Base-by-base conservation (phyloP, 2,329 filamentous ascomycete genomes). In the Colletotrichum camelliae region DNA sequence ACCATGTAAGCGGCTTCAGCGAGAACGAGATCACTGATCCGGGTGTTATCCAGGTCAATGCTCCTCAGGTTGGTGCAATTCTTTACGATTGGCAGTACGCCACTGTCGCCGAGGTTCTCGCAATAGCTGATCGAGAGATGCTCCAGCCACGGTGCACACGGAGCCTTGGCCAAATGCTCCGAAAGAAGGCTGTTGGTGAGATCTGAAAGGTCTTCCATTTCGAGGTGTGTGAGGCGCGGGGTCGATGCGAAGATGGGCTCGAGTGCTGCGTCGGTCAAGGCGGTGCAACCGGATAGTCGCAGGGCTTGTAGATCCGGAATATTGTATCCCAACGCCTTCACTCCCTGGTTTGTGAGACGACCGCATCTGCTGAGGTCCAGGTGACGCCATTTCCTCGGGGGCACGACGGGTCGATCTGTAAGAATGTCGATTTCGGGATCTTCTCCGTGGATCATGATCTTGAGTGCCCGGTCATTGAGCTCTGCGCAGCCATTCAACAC, bases 91-190 rank as follows among this genome's bases (percentile, higher is more conserved):
- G 94, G 94, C 1, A 98, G 88, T 91, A 98, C 94, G 72, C 96
- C 96, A 0, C 88, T 86, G 81, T 98, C 97, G 29, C 95, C 93
- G 3, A 99, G 85, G 71, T 91, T 92, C 83, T 98, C 96, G 83
- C 97, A 99, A 83, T 96, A 98, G 80, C 95, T 96, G 79, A 98
- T 90, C 70, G 95, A 96, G 7, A 98, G 89, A 81, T 98, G 96
- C 78, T 94, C 90, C 8, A 99, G 88, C 27, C 86, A 88, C 1
- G 89, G 84, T 1, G 93, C 93, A 81, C 95, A 98, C 0, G 95
- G 93, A 0, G 95, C 91, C 79, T 92, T 93, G 64, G 95, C 93
- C 9, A 99, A 88, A 77, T 94, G 91, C 71, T 95, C 90, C 0
- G 89, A 90, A 4, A 98, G 86, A 1, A 95, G 87, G 5, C 87